Base-by-base conservation (phyloP, 257 asterid species). In the Solanum phureja region DNA sequence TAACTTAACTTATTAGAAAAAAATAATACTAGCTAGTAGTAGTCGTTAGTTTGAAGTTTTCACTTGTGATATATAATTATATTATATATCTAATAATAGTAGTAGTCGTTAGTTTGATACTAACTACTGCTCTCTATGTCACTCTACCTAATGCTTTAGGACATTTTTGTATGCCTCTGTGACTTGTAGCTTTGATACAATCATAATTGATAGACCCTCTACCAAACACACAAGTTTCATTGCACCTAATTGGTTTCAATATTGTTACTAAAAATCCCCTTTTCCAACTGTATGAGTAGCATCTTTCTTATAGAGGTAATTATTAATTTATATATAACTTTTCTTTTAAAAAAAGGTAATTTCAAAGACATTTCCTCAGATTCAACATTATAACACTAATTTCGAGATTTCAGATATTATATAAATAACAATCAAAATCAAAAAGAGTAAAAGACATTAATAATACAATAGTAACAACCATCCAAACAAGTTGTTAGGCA, bases 131-230 rank as follows among this genome's bases (percentile, higher is more conserved):
- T 34, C 37, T 34, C 37, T 34, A 34, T 34, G 37, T 34, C 66
- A 4, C 7, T 62, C 86, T 86, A 84, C 89, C 90, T 88, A 89
- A 88, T 85, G 42, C 71, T 24, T 82, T 72, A 46, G 76, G 76
- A 86, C 42, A 85, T 86, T 14, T 87, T 90, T 46, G 83, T 52
- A 76, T 88, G 8, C 88, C 21, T 56, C n/a, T 42, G 40, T 62
- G 83, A 72, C 5, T 38, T 44, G 44, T n/a, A 14, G 18, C 58
- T 19, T 34, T 21, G 29, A 29, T 33, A 83, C 75, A 68, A 24
- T 62, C 14, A 62, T 62, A 62, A 23, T 62, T n/a, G 31, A 23
- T 62, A 62, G 16, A 10, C 73, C 1, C 8, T 24, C 73, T 64
- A 64, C 72, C 33, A 64, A n/a, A 66, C 19, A 66, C 19, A 27